Base-by-base conservation (phyloP, 1,284 basidiomycete genomes). In the Sporisorium sorghi region DNA sequence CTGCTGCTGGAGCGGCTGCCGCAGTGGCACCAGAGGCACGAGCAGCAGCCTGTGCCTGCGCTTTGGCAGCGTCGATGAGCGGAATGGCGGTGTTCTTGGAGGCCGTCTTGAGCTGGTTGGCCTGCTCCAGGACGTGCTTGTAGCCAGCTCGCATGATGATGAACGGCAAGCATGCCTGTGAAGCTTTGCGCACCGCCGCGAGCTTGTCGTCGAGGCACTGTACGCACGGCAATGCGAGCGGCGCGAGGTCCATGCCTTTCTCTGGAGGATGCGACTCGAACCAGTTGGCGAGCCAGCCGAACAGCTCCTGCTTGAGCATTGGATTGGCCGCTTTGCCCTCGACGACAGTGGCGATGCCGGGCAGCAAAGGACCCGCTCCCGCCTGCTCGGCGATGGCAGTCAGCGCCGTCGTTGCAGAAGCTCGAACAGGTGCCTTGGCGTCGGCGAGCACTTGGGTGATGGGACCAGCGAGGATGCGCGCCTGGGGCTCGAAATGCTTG, bases 401-500 rank as follows among this genome's bases (percentile, higher is more conserved):
- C 68, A 99, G 87, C 0, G 94, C 90, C 52, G 90, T 88, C 5
- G 93, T 82, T 14, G 91, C 97, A 30, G 92, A 89, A 3, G 89
- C 87, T 44, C 97, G 90, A 37, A 94, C 91, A 7, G 90, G 91
- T 2, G 91, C 91, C 85, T 99, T 99, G 84, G 96, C 93, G 83
- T 99, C 97, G 8, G 95, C 90, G 7, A 98, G 88, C 6, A 95
- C 93, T 24, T 91, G 91, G 2, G 91, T 90, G 10, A 98, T 88
- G 0, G 95, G 90, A 0, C 90, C 86, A 11, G 90, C 89, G 75
- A 95, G 92, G 49, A 93, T 87, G 26, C 91, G 90, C 5, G 89
- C 89, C 76, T 96, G 89, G 83, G 93, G 95, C 77, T 99, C 96
- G 82, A 99, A 99, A 0, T 92, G 90, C 81, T 91, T 93, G 51